Percentiles rank a stretch among this genome's conserved stretches.
Evolutionary conservation across 1,139 yeast genomes (phyloP).

Genomic region (Diutina scorzettiae): DNA sequence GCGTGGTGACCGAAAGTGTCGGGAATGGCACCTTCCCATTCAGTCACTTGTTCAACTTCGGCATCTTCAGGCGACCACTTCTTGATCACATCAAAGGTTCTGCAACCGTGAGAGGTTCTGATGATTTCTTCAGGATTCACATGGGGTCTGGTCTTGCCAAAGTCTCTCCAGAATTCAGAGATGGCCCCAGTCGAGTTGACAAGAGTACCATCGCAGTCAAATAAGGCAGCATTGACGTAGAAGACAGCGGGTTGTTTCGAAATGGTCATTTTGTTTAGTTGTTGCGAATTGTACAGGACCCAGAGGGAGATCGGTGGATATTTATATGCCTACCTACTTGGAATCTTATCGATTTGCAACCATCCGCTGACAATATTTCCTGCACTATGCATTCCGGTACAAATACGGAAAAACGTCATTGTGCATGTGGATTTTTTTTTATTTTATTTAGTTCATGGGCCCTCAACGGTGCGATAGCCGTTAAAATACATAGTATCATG

Average conservation of each 20-base stretch:
- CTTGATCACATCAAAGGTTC: constrained; percentile 68
- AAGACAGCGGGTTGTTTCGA: constrained; percentile 34
- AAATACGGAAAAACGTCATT: no score
- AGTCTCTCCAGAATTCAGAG: constrained; percentile 69
- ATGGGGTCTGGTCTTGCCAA: constrained; percentile 57
- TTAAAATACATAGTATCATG: no score
- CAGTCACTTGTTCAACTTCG: constrained; percentile 50
- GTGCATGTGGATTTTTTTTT: no score
- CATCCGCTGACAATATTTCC: no score
- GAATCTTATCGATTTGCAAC: no score
- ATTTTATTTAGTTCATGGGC: no score
- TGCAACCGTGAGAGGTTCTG: constrained; percentile 69
- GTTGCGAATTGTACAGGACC: neutral
- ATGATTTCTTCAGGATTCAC: constrained; percentile 62
- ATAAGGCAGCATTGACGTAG: constrained; percentile 41
- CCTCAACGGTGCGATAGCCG: no score
- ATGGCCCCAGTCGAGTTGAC: constrained; percentile 76
- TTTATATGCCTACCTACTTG: no score
- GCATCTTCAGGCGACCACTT: constrained; percentile 71
- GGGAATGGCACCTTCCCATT: constrained; percentile 62
- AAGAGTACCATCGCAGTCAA: constrained; percentile 80
- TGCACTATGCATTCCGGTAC: no score
- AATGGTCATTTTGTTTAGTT: neutral
- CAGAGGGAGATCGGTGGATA: neutral
- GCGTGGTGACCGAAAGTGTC: constrained; percentile 62